A percentile compares a stretch with the other conserved stretches of the same genome.
phyloP scores from a whole-genome alignment of 208 protist genomes.

The Trypanosomatidae sp. region DNA sequence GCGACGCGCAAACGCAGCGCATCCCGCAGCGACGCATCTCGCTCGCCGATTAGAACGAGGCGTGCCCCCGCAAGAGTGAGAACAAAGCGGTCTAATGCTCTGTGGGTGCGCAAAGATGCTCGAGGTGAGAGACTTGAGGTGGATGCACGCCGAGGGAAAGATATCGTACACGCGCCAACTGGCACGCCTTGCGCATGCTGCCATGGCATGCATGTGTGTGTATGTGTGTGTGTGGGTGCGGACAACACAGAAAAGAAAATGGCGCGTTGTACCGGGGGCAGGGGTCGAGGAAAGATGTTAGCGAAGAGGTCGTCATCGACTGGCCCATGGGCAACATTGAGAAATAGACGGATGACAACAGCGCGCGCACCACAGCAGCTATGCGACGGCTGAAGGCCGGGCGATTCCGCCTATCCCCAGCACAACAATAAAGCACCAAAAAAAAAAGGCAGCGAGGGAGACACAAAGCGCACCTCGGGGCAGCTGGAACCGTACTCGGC shows the following conservation, averaged over 20 bases:
- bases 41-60: neutral
- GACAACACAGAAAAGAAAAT: neutral
- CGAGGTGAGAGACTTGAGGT: neutral
- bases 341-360: slow-evolving; percentile 12
- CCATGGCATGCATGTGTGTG: neutral
- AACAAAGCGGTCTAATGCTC: neutral
- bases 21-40: slow-evolving; percentile 22
- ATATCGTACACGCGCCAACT: neutral
- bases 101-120: neutral
- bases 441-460: neutral
- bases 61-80: neutral
- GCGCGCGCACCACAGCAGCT: neutral
- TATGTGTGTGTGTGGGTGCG: neutral
- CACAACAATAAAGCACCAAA: neutral
- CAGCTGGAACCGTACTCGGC: neutral
- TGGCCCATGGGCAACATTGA: neutral
- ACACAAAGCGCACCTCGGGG: neutral
- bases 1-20: neutral
- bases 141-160: neutral
- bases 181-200: neutral
- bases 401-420: neutral
- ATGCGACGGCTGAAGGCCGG: neutral
- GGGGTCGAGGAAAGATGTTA: slow-evolving; percentile 1
- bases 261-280: neutral
- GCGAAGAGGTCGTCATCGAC: neutral